phyloP scores from a whole-genome alignment of 495 filamentous ascomycete genomes.

The Penicillium cataractarum region DNA sequence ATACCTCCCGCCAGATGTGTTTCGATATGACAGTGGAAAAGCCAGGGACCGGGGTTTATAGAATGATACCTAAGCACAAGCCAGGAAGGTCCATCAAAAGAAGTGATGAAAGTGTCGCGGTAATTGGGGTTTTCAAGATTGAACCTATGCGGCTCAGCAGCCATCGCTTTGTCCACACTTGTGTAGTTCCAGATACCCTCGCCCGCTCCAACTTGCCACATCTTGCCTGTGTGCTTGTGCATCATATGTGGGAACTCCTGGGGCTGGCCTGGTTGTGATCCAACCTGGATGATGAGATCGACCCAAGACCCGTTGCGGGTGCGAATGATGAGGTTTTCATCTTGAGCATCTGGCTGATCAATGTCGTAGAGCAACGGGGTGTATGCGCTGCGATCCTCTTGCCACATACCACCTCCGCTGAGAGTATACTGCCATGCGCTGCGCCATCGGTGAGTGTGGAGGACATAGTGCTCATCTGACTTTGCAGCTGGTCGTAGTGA shows the following conservation, averaged over 20 bases:
- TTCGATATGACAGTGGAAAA: slow-evolving; percentile 59
- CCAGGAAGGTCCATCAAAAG: slow-evolving; percentile 33
- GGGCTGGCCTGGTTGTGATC: slow-evolving; percentile 28
- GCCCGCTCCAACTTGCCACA: slow-evolving; percentile 49
- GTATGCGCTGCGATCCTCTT: neutral
- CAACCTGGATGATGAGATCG: slow-evolving; percentile 50
- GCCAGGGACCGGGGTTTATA: slow-evolving; percentile 52
- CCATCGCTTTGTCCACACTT: slow-evolving; percentile 46
- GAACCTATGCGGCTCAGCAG: slow-evolving; percentile 44
- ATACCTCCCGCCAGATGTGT: slow-evolving; percentile 54
- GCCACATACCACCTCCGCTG: neutral
- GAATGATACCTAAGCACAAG: slow-evolving; percentile 55
- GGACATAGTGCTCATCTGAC: neutral
- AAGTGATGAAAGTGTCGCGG: slow-evolving; percentile 48
- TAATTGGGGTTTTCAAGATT: slow-evolving; percentile 41
- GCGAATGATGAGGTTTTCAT: slow-evolving; percentile 42
- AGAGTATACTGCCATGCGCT: neutral
- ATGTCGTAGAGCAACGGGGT: neutral
- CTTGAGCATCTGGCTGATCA: slow-evolving; percentile 19
- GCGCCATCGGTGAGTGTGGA: neutral
- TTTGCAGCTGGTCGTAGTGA: neutral
- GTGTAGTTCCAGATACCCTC: slow-evolving; percentile 45
- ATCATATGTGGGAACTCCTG: slow-evolving; percentile 44
- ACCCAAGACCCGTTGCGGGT: slow-evolving; percentile 56
- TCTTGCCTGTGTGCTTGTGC: slow-evolving; percentile 60